Percentiles rank a stretch among this genome's conserved stretches.
These are phyloP conservation scores for Candida ficus DNA, from an alignment of 805 yeast genomes.

Conservation along the genomic window DNA sequence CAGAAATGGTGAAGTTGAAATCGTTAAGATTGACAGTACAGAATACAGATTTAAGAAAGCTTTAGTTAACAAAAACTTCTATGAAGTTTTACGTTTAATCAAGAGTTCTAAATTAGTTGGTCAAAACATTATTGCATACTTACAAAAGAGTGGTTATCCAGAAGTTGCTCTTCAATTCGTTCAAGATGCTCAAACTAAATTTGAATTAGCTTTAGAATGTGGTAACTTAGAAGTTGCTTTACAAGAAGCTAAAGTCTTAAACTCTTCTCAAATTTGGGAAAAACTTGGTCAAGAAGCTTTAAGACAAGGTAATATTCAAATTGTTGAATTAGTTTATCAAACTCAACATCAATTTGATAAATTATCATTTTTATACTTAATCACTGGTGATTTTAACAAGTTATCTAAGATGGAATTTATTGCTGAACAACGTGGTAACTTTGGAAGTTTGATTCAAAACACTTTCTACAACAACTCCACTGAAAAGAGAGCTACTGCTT, in stretches of 20 bases:
- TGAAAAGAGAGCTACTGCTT: slow-evolving; percentile 67
- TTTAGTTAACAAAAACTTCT: slow-evolving; percentile 80
- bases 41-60: slow-evolving; percentile 96
- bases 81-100: slow-evolving; percentile 87
- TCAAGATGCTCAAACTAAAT: slow-evolving; percentile 92
- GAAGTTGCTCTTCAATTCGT: slow-evolving; percentile 97
- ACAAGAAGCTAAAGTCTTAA: slow-evolving; percentile 76
- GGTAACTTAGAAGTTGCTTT: slow-evolving; percentile 86
- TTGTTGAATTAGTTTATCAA: slow-evolving; percentile 86
- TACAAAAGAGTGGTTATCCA: slow-evolving; percentile 93
- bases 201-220: slow-evolving; percentile 92
- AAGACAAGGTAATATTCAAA: slow-evolving; percentile 78
- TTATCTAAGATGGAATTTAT: slow-evolving; percentile 80
- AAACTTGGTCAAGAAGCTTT: slow-evolving; percentile 81
- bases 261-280: slow-evolving; percentile 69
- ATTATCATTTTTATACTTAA: slow-evolving; percentile 80
- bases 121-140: slow-evolving; percentile 91
- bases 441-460: slow-evolving; percentile 75
- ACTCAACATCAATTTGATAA: slow-evolving; percentile 82
- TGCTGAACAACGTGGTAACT: slow-evolving; percentile 84
- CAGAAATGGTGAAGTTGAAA: slow-evolving; percentile 81
- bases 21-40: slow-evolving; percentile 82
- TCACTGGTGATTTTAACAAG: slow-evolving; percentile 75
- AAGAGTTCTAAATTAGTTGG: slow-evolving; percentile 90
- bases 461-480: slow-evolving; percentile 72